A percentile compares a stretch with the other conserved stretches of the same genome.
Conservation (phyloP, 352 stramenopile genomes). For the Globisporangium apiculatum region DNA sequence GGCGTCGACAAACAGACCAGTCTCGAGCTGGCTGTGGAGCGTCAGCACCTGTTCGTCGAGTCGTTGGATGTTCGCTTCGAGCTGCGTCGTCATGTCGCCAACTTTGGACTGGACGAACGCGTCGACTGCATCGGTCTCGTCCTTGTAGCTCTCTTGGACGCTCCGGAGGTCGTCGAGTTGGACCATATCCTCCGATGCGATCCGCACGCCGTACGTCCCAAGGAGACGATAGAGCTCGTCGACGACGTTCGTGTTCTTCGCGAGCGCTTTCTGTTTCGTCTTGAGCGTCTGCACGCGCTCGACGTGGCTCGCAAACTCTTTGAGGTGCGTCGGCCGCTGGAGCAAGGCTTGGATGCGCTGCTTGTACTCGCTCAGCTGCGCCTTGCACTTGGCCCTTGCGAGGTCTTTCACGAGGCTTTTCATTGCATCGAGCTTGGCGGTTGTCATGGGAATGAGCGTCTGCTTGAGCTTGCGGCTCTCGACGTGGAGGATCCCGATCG, state of each 20-base stretch:
- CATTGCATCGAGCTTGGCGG: conserved; percentile 89
- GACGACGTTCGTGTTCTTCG: conserved; percentile 86
- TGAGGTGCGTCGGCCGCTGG: conserved; percentile 81
- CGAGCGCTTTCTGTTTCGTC: conserved; percentile 67
- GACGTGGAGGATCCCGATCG: conserved; percentile 90
- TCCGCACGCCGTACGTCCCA: conserved; percentile 86
- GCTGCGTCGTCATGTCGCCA: conserved; percentile 87
- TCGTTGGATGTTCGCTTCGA: conserved; percentile 90
- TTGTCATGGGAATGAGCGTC: conserved; percentile 89
- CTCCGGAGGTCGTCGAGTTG: conserved; percentile 85
- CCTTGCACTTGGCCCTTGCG: conserved; percentile 82
- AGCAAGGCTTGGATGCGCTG: conserved; percentile 80
- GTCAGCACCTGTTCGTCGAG: conserved; percentile 90
- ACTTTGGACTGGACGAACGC: conserved; percentile 81
- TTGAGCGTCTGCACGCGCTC: conserved; percentile 73
- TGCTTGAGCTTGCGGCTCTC: conserved; percentile 92
- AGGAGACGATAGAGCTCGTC: conserved; percentile 92
- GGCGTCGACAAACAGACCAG: conserved; percentile 84
- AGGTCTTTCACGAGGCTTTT: conserved; percentile 91
- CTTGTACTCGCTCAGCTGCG: conserved; percentile 88
- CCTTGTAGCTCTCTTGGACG: conserved; percentile 83
- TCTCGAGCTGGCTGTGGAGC: conserved; percentile 73
- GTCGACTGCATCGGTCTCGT: conserved; percentile 83
- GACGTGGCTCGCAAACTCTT: conserved; percentile 89
- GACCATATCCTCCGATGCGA: conserved; percentile 92